Conservation (phyloP, 306 rosid genomes). For the Glycine soja region DNA sequence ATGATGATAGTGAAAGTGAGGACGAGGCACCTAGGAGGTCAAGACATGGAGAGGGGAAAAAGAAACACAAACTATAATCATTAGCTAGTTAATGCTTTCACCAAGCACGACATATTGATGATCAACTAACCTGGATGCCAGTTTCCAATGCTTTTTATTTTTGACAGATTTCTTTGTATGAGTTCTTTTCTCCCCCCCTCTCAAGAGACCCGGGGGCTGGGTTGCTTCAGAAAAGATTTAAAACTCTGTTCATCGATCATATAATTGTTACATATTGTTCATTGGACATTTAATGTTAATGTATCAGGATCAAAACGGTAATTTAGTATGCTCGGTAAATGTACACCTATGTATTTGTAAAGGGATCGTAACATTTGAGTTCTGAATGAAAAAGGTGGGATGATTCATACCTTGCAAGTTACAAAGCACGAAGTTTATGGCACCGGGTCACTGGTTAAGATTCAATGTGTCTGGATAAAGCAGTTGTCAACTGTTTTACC, state of each 20-base stretch:
- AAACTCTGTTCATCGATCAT: conserved; percentile 31
- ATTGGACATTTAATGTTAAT: conserved; percentile 21
- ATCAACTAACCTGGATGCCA: conserved; percentile 52
- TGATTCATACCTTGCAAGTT: not conserved
- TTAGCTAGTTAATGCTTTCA: conserved; percentile 52
- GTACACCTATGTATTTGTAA: conserved; percentile 42
- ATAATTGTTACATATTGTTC: conserved; percentile 35
- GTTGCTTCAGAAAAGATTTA: conserved; percentile 24
- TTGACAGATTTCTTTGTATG: conserved; percentile 34
- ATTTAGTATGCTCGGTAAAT: conserved; percentile 24
- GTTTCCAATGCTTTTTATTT: conserved; percentile 34
- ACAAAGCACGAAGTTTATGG: conserved; percentile 6
- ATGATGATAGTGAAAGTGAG: conserved; percentile 93
- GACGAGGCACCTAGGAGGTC: conserved; percentile 98
- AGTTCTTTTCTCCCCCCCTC: not conserved
- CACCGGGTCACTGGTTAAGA: not conserved
- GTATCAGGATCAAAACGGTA: conserved; percentile 31
- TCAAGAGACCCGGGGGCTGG: conserved; percentile 30
- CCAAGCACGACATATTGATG: conserved; percentile 28
- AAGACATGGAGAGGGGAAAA: conserved; percentile 94
- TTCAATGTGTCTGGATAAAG: not conserved
- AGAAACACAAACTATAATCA: conserved; percentile 70
- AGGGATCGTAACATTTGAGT: conserved; percentile 25
- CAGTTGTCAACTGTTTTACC: not conserved
- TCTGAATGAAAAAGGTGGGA: not conserved